Conservation (phyloP, 768 basidiomycete species). For the Boletus reticulatus region DNA sequence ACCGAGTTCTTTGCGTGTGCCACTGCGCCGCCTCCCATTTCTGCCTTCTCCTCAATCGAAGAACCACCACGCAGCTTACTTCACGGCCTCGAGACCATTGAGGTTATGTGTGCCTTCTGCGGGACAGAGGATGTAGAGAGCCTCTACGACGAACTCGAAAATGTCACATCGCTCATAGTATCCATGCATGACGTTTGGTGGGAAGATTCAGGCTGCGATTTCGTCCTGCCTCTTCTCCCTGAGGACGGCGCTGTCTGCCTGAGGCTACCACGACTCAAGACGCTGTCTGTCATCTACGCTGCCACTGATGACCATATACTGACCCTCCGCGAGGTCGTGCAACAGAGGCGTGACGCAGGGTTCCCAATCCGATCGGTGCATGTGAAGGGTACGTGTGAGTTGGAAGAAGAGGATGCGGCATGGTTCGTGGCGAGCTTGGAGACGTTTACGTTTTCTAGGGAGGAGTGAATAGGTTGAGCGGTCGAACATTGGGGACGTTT, state of each 20-base stretch:
- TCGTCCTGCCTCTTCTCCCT: constrained; percentile 6
- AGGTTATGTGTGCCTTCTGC: constrained; percentile 49
- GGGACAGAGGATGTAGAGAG: constrained; percentile 28
- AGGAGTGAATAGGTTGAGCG: not conserved
- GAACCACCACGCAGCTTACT: constrained; percentile 36
- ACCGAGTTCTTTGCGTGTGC: constrained; percentile 44
- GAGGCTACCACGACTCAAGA: constrained; percentile 49
- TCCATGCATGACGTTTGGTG: constrained; percentile 27
- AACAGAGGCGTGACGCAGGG: constrained; percentile 38
- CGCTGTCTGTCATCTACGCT: constrained; percentile 45
- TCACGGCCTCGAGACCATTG: constrained; percentile 46
- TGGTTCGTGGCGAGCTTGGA: not conserved
- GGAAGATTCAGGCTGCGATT: constrained; percentile 23
- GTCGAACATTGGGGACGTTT: not conserved
- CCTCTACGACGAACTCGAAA: constrained; percentile 45
- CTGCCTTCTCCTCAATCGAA: constrained; percentile 35
- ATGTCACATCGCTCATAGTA: constrained; percentile 41
- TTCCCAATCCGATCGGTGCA: constrained; percentile 24
- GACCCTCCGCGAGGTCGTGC: constrained; percentile 43
- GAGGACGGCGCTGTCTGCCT: not conserved
- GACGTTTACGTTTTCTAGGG: not conserved
- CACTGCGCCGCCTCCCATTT: constrained; percentile 3
- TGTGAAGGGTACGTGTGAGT: too few relatives aligned
- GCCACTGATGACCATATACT: constrained; percentile 21
- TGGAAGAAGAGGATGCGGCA: not conserved